These are phyloP conservation scores for Myrmaecium sp. DNA, from an alignment of 2,329 filamentous ascomycete species.

Conservation along the genomic window DNA sequence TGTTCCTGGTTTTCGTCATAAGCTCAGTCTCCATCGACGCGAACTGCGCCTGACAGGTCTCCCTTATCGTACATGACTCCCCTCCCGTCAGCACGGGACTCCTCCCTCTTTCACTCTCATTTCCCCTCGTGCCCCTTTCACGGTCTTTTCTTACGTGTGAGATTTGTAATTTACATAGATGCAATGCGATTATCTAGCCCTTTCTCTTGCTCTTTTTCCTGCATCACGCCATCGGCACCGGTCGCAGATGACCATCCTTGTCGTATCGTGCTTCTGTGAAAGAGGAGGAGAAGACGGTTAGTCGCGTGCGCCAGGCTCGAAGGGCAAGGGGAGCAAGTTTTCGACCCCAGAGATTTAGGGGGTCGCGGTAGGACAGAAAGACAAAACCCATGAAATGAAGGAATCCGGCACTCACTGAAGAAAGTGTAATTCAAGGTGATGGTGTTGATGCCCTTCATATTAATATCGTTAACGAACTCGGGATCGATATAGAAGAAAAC, in stretches of 20 bases:
- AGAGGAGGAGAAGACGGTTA: conserved; percentile 7
- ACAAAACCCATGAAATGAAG: background rate
- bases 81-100: no score
- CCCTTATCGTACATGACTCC: no score
- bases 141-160: no score
- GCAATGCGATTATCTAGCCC: no score
- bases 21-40: no score
- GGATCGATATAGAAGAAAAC: conserved; percentile 99
- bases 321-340: no score
- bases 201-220: no score
- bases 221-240: conserved; percentile 21
- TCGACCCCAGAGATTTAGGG: background rate
- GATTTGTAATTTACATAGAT: no score
- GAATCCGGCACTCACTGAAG: conserved; percentile 59
- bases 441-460: conserved; percentile 86
- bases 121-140: no score
- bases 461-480: conserved; percentile 78
- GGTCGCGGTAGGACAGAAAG: background rate
- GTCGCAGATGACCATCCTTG: conserved; percentile 50
- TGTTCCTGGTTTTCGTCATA: no score
- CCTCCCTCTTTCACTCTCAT: no score
- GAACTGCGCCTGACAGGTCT: no score
- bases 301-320: background rate
- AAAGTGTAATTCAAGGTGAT: conserved; percentile 96
- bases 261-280: conserved; percentile 59